Percentiles rank a stretch among this genome's conserved stretches.
Conservation (phyloP, 805 yeast genomes). For the Myxozyma sirexii region DNA sequence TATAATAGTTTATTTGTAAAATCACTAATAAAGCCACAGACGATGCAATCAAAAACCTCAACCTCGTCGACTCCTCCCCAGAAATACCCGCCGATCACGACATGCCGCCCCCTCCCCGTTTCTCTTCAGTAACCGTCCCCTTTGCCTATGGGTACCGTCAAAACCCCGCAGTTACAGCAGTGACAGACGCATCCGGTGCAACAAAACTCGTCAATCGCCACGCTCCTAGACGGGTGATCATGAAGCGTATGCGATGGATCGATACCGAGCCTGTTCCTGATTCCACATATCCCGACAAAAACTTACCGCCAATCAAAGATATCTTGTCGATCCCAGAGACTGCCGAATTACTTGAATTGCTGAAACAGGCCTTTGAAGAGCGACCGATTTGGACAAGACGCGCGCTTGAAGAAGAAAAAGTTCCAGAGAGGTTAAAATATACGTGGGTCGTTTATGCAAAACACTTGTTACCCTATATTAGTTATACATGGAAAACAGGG, state of each 20-base stretch:
- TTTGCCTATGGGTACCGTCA: conserved; percentile 75
- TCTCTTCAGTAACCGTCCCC: conserved; percentile 75
- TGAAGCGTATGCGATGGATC: conserved; percentile 43
- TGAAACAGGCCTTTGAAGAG: conserved; percentile 55
- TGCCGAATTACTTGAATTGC: conserved; percentile 41
- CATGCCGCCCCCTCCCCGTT: conserved; percentile 84
- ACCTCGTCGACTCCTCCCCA: conserved; percentile 32
- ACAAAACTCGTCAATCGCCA: conserved; percentile 42
- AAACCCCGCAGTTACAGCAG: conserved; percentile 60
- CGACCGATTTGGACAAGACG: conserved; percentile 88
- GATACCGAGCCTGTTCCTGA: conserved; percentile 37
- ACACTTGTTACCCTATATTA: conserved; percentile 79
- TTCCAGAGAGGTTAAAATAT: conserved; percentile 41
- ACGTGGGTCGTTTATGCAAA: conserved; percentile 50
- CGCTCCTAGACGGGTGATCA: conserved; percentile 39
- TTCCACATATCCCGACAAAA: conserved; percentile 37
- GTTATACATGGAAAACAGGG: conserved; percentile 82
- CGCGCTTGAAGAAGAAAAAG: conserved; percentile 51
- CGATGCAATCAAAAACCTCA: conserved; percentile 47
- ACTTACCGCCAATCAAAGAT: conserved; percentile 47
- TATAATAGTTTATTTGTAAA: background rate
- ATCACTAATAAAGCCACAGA: conserved; percentile 28
- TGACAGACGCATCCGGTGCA: conserved; percentile 56
- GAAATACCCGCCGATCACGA: conserved; percentile 48
- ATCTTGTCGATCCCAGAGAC: conserved; percentile 25